A percentile compares a stretch with the other conserved stretches of the same genome.
These are phyloP conservation scores for Lentinula sp. DNA, from an alignment of 768 basidiomycete genomes.

Conservation along the genomic window DNA sequence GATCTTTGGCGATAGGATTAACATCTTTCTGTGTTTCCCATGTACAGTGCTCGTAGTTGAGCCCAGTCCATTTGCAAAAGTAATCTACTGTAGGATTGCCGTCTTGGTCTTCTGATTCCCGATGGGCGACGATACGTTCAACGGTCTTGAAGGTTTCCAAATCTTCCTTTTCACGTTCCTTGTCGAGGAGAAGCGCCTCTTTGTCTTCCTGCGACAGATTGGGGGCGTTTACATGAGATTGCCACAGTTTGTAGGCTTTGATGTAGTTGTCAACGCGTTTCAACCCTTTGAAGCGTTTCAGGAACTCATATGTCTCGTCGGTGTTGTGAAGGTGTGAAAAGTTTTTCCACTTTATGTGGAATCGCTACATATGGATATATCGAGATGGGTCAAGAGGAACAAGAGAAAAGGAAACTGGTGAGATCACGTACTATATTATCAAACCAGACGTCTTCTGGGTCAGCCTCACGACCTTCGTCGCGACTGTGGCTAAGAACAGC, in stretches of 20 bases:
- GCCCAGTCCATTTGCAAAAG: conserved; percentile 94
- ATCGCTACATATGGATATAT: conserved; percentile 55
- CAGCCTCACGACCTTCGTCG: conserved; percentile 74
- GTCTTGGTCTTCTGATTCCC: conserved; percentile 51
- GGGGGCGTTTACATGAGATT: conserved; percentile 56
- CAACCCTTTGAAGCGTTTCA: conserved; percentile 91
- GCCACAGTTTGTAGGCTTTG: conserved; percentile 78
- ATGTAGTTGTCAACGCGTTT: conserved; percentile 99
- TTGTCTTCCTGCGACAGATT: conserved; percentile 79
- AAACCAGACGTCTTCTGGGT: conserved; percentile 78
- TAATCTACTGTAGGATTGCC: conserved; percentile 51
- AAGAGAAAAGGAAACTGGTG: neutral
- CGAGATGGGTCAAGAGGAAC: conserved; percentile 1
- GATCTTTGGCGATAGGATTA: conserved; percentile 65
- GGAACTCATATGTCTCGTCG: conserved; percentile 95
- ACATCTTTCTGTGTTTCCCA: conserved; percentile 89
- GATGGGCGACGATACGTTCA: conserved; percentile 82
- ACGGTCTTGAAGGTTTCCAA: conserved; percentile 87
- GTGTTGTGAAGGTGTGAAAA: conserved; percentile 99
- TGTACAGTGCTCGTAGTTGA: conserved; percentile 92
- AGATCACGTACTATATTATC: conserved; percentile 68
- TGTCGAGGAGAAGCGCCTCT: conserved; percentile 84
- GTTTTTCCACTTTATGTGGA: conserved; percentile 99
- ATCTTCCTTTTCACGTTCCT: conserved; percentile 88
- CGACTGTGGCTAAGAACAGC: conserved; percentile 82